Base-by-base conservation (phyloP, 129 eudicot species). In the Flaveria ramosissima region DNA sequence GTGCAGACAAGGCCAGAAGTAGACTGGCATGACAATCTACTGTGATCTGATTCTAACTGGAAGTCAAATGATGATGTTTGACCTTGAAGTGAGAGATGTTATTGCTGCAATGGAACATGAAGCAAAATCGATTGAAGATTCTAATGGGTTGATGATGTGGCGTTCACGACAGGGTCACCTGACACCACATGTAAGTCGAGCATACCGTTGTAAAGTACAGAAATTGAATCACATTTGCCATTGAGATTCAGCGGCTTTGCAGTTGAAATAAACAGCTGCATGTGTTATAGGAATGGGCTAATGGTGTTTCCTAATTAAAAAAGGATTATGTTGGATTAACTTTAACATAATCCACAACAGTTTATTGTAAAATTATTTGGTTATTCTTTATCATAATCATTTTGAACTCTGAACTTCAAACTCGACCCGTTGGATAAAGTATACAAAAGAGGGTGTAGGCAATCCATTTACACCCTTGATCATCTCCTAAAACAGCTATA, bases 1-100 rank as follows among this genome's bases (percentile, higher is more conserved):
- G 94, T 43, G 77, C 82, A 13, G 93, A 75, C 66, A 84, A 84
- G 72, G 62, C 73, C 77, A 74, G 73, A 80, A 55, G 78, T 79
- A 82, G 80, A 73, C 42, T 61, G 81, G 67, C 71, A 71, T 57
- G 55, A 50, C 32, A 70, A 55, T 19, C 26, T 52, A 42, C 41
- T 30, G 48, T 24, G 55, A 68, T 77, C 45, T 47, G 50, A 26
- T 23, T 9, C 39, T 36, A 69, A 72, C 47, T 1, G 48, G 64
- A 77, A 53, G 51, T 52, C 61, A 30, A 55, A 72, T 9, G 57
- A 64, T 55, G 76, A 17, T 61, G 66, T 47, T 71, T 64, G 82
- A 70, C 32, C 61, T 14, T 46, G 43, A 70, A 57, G 71, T 50
- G 64, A 67, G 45, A 52, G 11, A 20, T 56, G 42, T 67, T 62